A percentile compares a stretch with the other conserved stretches of the same genome.
phyloP scores from a whole-genome alignment of 495 filamentous ascomycete genomes.

The Talaromyces wortmannii region DNA sequence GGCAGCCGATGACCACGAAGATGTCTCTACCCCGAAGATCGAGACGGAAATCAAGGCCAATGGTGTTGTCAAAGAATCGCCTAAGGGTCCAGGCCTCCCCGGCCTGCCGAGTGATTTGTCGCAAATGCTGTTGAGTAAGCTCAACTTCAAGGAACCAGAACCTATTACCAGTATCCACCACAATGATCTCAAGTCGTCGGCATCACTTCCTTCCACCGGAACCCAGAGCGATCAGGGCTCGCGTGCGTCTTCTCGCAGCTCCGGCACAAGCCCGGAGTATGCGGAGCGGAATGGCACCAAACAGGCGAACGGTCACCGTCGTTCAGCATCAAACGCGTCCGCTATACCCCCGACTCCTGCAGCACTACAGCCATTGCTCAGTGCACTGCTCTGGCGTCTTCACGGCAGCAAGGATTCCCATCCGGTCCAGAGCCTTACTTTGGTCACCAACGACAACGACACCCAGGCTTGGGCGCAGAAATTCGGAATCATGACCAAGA shows the following conservation, averaged over 20 bases:
- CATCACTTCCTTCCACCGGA: conserved; percentile 42
- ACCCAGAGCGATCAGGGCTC: conserved; percentile 36
- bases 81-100: conserved; percentile 1
- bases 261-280: conserved; percentile 43
- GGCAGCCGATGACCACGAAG: conserved; percentile 14
- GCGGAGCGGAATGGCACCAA: conserved; percentile 14
- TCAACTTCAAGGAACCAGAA: conserved; percentile 42
- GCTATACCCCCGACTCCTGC: conserved; percentile 31
- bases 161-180: conserved; percentile 19
- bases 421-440: conserved; percentile 36
- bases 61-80: conserved; percentile 5
- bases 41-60: not conserved
- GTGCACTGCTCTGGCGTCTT: conserved; percentile 54
- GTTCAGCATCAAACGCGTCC: conserved; percentile 24
- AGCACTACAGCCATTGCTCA: conserved; percentile 51
- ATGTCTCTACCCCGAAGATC: conserved; percentile 5
- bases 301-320: conserved; percentile 22
- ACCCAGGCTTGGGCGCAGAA: conserved; percentile 52
- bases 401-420: conserved; percentile 39
- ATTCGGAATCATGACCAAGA: conserved; percentile 53
- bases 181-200: conserved; percentile 5
- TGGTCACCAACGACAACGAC: conserved; percentile 52
- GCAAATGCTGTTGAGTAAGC: conserved; percentile 44
- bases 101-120: conserved; percentile 30
- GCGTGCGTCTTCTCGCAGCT: conserved; percentile 44